phyloP scores from a whole-genome alignment of 345 rosid genomes.

The Euphorbia pulcherrima region DNA sequence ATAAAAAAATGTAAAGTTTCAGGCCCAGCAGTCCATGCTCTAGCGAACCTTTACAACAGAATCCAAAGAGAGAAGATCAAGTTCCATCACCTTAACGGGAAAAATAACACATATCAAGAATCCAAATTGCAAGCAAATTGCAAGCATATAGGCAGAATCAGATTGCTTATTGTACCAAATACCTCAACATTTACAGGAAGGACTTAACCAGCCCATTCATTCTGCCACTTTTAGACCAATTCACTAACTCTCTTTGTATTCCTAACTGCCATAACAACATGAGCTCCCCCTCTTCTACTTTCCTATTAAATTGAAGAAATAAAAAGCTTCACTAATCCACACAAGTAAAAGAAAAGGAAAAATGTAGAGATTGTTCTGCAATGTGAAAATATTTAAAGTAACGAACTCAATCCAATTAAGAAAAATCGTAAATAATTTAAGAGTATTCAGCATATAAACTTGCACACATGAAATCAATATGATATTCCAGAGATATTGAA shows the following conservation, averaged over 20 bases:
- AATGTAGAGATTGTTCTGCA: not conserved
- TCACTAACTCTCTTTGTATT: slow-evolving; percentile 70
- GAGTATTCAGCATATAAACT: not conserved
- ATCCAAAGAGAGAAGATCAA: slow-evolving; percentile 85
- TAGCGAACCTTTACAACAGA: slow-evolving; percentile 68
- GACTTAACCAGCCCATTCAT: slow-evolving; percentile 59
- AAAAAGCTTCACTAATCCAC: not conserved
- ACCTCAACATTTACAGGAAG: slow-evolving; percentile 84
- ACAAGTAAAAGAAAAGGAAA: not conserved
- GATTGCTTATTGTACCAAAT: not conserved
- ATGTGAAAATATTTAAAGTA: not conserved
- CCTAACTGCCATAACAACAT: slow-evolving; percentile 96
- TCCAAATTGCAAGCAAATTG: too few species aligned
- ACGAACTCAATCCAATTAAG: not conserved
- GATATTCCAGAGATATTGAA: too few species aligned
- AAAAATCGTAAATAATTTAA: too few species aligned
- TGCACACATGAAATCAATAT: not conserved
- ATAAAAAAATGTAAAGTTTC: slow-evolving; percentile 78
- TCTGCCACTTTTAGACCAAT: slow-evolving; percentile 77
- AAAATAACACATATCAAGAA: not conserved
- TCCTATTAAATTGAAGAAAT: slow-evolving; percentile 41
- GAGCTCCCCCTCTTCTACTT: slow-evolving; percentile 96
- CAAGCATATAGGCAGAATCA: not conserved
- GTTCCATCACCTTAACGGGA: slow-evolving; percentile 69
- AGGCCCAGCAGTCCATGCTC: slow-evolving; percentile 57